These are phyloP conservation scores for Xylaria castorea DNA, from an alignment of 495 filamentous ascomycete species.

Conservation along the genomic window DNA sequence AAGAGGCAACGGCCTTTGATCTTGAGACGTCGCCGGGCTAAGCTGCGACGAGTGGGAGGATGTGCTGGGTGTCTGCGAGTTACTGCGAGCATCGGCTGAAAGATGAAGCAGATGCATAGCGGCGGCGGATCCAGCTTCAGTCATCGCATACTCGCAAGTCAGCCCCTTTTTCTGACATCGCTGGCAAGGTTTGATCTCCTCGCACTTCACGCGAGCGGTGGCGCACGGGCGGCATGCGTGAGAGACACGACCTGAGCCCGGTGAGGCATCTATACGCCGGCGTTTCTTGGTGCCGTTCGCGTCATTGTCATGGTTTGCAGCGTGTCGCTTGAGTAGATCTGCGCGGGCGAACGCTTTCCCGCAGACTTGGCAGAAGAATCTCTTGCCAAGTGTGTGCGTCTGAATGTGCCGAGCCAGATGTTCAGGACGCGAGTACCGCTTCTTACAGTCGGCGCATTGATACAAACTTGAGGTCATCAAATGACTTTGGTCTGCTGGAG, in stretches of 20 bases:
- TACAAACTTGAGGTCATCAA: conserved; percentile 47
- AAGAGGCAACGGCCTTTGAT: conserved; percentile 12
- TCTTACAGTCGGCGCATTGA: conserved; percentile 62
- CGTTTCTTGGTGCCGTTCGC: conserved; percentile 52
- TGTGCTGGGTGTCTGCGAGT: conserved; percentile 15
- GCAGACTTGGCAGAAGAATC: conserved; percentile 57
- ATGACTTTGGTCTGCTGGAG: conserved; percentile 33
- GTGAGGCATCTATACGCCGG: conserved; percentile 50
- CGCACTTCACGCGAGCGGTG: conserved; percentile 61
- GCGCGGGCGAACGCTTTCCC: conserved; percentile 62
- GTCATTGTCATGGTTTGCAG: conserved; percentile 56
- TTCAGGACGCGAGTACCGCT: conserved; percentile 61
- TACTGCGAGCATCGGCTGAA: conserved; percentile 36
- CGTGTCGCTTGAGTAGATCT: conserved; percentile 62
- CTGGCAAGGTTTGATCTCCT: conserved; percentile 56
- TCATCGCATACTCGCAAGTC: conserved; percentile 53
- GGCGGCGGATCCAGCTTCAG: conserved; percentile 42
- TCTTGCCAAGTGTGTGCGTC: conserved; percentile 64
- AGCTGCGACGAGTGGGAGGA: neutral
- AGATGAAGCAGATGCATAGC: conserved; percentile 46
- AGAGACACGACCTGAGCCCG: conserved; percentile 59
- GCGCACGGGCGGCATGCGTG: conserved; percentile 63
- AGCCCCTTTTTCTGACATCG: conserved; percentile 56
- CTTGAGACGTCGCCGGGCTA: conserved; percentile 13
- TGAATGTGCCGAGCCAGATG: conserved; percentile 64